Base-by-base conservation (phyloP, 148 eudicot genomes). In the Persicaria maculosa region DNA sequence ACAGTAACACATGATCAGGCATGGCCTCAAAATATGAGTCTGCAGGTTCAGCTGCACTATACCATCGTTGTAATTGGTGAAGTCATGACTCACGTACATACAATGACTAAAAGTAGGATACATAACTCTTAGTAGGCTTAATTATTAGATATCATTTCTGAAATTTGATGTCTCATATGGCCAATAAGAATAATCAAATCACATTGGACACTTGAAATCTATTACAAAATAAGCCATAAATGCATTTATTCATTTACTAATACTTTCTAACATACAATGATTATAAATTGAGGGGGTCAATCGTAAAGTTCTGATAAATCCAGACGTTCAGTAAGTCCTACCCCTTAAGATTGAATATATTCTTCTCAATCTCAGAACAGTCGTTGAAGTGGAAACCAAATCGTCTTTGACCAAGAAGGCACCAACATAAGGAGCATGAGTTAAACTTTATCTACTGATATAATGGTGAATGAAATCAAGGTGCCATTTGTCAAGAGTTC, bases 341-440 rank as follows among this genome's bases (percentile, higher is more conserved):
- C 75, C 99, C 99, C 82, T 90, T 95, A 70, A 92, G 91, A 55
- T 95, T 91, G 73, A 85, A 74, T 52, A 89, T 80, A 68, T 78
- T 88, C 78, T 93, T 91, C 68, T 90, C 98, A 17, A 86, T 16
- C 71, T 96, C 94, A 15, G 87, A 75, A 50, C 86, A 79, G 86
- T 75, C 44, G 61, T 50, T 19, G 77, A 20, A 61, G 71, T 74
- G 57, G 88, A 77, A 75, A 90, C 96, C 59, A 87, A 82, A 43
- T 87, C 97, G 52, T 96, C 99, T 85, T 90, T 92, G 44, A 96
- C 80, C 57, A 96, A 89, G 78, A 96, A 96, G 22, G 99, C 99
- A 72, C 97, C 99, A 79, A 97, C 96, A 82, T 87, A 96, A 40
- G 99, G 97, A 47, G 99, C 92, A 75, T 92, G n/a, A n/a, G n/a